These are phyloP conservation scores for Pseudogymnoascus sp. DNA, from an alignment of 2,329 filamentous ascomycete genomes.

Conservation along the genomic window DNA sequence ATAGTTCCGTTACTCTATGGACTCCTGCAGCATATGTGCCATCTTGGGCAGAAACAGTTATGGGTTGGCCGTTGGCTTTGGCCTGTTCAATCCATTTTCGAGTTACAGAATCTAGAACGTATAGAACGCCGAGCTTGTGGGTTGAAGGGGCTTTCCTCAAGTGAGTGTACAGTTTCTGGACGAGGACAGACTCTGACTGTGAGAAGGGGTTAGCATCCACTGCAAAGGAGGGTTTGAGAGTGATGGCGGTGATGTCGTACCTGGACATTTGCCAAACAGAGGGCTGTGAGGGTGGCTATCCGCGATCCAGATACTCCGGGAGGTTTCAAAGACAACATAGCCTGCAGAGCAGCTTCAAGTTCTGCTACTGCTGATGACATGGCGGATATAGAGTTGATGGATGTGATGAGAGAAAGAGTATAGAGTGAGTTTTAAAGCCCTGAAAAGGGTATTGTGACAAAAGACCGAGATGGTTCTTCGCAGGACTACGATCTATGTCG, in stretches of 20 bases:
- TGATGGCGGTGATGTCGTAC: conserved; percentile 40
- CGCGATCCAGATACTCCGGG: conserved; percentile 91
- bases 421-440: background rate
- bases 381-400: conserved; percentile 20
- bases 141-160: conserved; percentile 91
- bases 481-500: conserved; percentile 11
- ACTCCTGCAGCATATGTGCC: conserved; percentile 93
- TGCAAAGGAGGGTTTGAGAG: conserved; percentile 13
- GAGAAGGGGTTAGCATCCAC: conserved; percentile 15
- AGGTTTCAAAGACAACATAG: conserved; percentile 82
- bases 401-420: conserved; percentile 11
- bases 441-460: background rate
- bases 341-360: conserved; percentile 81
- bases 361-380: conserved; percentile 85
- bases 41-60: conserved; percentile 72
- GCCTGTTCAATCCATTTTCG: conserved; percentile 97
- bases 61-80: conserved; percentile 72
- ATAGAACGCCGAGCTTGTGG: conserved; percentile 97
- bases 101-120: conserved; percentile 99
- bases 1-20: conserved; percentile 89
- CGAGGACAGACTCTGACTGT: conserved; percentile 86
- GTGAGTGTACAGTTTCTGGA: conserved; percentile 93
- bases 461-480: conserved; percentile 9
- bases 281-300: conserved; percentile 75
- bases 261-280: conserved; percentile 86